phyloP scores from a whole-genome alignment of 177 flowering plant species.

The Vitis hybrid region DNA sequence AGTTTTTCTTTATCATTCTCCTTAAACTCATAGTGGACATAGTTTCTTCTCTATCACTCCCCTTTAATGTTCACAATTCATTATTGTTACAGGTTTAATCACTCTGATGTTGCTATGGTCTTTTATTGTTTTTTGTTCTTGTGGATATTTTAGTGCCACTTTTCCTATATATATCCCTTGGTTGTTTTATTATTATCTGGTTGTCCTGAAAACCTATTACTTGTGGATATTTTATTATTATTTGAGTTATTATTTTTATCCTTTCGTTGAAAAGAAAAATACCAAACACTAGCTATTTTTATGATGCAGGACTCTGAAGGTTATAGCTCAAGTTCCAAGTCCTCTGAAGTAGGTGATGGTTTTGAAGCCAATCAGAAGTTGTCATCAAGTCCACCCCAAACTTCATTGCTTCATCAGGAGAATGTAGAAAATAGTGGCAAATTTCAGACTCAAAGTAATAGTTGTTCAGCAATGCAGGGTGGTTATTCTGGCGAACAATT shows the following conservation, averaged over 20 bases:
- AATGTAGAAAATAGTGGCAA: constrained; percentile 17
- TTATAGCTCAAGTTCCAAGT: constrained; percentile 33
- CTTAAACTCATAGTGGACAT: too few relatives aligned
- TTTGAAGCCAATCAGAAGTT: constrained; percentile 17
- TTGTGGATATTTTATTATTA: background rate
- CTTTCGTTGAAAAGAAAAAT: background rate
- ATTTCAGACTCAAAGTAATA: constrained; percentile 14
- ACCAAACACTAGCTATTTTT: constrained; percentile 3
- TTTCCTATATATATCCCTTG: too few relatives aligned
- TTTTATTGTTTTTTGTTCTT: too few relatives aligned
- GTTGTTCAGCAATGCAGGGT: constrained; percentile 11
- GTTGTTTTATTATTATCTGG: too few relatives aligned
- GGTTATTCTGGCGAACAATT: constrained; percentile 21
- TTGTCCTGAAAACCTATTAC: too few relatives aligned
- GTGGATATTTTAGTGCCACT: too few relatives aligned
- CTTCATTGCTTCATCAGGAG: constrained; percentile 23
- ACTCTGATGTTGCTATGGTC: too few relatives aligned
- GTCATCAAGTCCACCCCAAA: constrained; percentile 23
- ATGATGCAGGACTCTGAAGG: constrained; percentile 47
- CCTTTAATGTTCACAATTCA: too few relatives aligned
- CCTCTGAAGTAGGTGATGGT: constrained; percentile 28
- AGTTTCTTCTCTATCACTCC: too few relatives aligned
- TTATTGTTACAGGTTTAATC: too few relatives aligned
- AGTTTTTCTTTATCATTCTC: too few relatives aligned
- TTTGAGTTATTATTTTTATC: background rate